These are phyloP conservation scores for Amaranthus hypochondriacus DNA, from an alignment of 148 eudicot genomes.

Conservation along the genomic window DNA sequence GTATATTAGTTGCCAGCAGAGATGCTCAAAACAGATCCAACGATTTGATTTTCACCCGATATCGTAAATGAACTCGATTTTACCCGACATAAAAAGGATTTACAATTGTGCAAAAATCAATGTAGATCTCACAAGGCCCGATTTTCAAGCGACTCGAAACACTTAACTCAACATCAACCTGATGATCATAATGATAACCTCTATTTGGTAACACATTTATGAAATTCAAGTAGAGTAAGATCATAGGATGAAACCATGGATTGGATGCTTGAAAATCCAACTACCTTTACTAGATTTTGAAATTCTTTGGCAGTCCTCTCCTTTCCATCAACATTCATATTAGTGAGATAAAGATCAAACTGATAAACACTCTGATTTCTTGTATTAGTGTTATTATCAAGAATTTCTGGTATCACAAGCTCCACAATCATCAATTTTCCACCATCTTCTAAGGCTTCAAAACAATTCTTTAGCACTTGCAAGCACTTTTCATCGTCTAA, in stretches of 20 bases:
- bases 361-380: not conserved
- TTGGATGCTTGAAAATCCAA: conserved; percentile 15
- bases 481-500: conserved; percentile 30
- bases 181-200: too few relatives aligned
- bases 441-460: conserved; percentile 23
- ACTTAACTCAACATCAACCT: too few relatives aligned
- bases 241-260: conserved; percentile 1
- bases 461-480: conserved; percentile 32
- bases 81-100: too few relatives aligned
- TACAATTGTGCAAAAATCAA: too few relatives aligned
- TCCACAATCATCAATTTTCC: conserved; percentile 44
- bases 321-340: conserved; percentile 6
- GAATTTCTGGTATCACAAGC: conserved; percentile 16
- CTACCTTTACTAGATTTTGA: conserved; percentile 11
- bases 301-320: conserved; percentile 12
- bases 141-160: too few relatives aligned
- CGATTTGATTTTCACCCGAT: too few relatives aligned
- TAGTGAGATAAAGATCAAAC: conserved; percentile 14
- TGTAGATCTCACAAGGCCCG: too few relatives aligned
- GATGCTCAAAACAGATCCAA: too few relatives aligned
- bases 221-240: conserved; percentile 18
- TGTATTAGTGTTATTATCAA: not conserved
- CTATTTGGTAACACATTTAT: conserved; percentile 3
- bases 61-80: too few relatives aligned
- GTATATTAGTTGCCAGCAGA: too few relatives aligned